phyloP scores from a whole-genome alignment of 768 basidiomycete genomes.

The Stropharia rugosoannulata region DNA sequence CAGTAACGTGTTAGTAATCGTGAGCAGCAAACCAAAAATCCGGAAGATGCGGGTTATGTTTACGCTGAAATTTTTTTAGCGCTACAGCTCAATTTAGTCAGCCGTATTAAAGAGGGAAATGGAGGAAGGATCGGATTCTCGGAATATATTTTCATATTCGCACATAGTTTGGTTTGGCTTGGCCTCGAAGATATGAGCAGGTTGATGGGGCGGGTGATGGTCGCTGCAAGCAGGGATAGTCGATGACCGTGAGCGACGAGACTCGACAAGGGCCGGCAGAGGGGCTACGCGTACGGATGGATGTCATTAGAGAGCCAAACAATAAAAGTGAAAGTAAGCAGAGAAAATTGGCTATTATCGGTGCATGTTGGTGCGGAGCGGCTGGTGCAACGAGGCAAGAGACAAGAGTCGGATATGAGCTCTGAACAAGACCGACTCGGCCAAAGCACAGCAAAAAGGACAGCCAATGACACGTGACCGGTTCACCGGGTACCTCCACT shows the following conservation, averaged over 20 bases:
- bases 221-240: background rate
- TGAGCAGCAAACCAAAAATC: background rate
- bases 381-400: constrained; percentile 7
- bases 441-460: constrained; percentile 8
- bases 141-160: background rate
- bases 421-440: constrained; percentile 22
- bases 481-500: constrained; percentile 2
- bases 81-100: background rate
- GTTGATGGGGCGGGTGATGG: background rate
- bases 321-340: background rate
- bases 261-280: background rate
- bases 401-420: constrained; percentile 20
- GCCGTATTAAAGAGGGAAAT: background rate
- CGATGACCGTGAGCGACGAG: background rate
- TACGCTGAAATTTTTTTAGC: background rate
- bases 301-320: background rate
- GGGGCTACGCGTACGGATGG: background rate
- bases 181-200: background rate
- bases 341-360: constrained; percentile 10
- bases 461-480: constrained; percentile 19
- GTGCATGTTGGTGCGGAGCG: constrained; percentile 9
- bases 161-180: background rate
- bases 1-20: too few relatives aligned
- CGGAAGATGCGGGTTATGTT: background rate
- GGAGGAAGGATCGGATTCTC: background rate